Evolutionary conservation across 73 alveolate genomes (phyloP).

Genomic region (Paramecium biaurelia): DNA sequence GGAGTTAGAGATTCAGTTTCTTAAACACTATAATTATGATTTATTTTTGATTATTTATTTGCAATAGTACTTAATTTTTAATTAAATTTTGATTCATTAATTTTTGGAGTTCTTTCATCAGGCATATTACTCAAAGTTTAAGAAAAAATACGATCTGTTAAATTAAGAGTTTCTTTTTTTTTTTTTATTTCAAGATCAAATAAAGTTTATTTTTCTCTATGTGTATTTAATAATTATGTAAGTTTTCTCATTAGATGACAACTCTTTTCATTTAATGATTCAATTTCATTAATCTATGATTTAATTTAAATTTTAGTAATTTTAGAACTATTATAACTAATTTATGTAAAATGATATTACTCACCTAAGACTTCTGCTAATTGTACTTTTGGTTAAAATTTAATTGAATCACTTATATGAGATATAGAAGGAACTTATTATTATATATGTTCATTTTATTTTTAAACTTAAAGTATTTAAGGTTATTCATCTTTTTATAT

Average conservation of each 20-base stretch:
- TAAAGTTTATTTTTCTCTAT: background rate
- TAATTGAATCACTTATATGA: background rate
- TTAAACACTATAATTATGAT: background rate
- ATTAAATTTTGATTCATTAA: background rate
- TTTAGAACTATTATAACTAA: background rate
- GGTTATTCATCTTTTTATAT: background rate
- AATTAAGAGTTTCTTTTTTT: background rate
- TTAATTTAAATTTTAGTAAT: background rate
- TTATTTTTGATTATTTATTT: background rate
- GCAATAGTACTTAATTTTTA: background rate
- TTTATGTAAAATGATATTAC: background rate
- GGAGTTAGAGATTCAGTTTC: background rate
- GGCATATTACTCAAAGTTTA: constrained; percentile 6
- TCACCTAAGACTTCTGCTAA: background rate
- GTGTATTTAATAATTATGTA: background rate
- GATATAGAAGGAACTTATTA: background rate
- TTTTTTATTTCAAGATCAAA: background rate
- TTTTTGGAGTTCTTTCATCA: constrained; percentile 6
- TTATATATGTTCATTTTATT: background rate
- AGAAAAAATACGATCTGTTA: background rate
- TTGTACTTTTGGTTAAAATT: background rate
- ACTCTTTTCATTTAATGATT: background rate
- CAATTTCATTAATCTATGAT: background rate
- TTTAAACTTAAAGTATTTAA: background rate
- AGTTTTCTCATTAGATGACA: background rate